Base-by-base conservation (phyloP, 768 basidiomycete genomes). In the Hypholoma fasciculare region DNA sequence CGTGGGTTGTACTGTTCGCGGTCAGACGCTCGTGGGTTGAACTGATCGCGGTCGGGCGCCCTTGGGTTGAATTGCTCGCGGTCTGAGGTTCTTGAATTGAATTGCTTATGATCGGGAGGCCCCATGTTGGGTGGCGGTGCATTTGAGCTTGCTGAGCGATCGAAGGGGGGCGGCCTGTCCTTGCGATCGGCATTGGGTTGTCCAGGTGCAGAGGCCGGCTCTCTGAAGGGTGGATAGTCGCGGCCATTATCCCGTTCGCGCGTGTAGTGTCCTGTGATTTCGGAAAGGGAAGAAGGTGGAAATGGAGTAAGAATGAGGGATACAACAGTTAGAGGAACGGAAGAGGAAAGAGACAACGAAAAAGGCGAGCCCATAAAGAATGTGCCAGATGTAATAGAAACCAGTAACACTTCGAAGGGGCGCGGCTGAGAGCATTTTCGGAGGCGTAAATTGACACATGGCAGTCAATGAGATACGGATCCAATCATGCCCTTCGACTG, bases 251-350 rank as follows among this genome's bases (percentile, higher is more conserved):
- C 63, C 20, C 61, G 65, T 56, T 75, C 76, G 61, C 70, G 76
- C 20, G 64, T 73, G 27, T 79, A 74, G 36, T 81, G 80, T 67
- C 82, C 83, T 85, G 75, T 71, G 76, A 69, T 65, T 63, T 67
- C 72, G 72, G 65, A 72, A 69, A 72, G 63, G 62, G 68, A 68
- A 70, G 61, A 63, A 64, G 62, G 61, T 64, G 73, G 71, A 76
- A 66, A 70, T 58, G 65, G 68, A 63, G 71, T 67, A 67, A 73
- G 69, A 74, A 65, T 63, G 61, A 70, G 60, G 69, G 66, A 69
- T 69, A 70, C 60, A 69, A 68, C 66, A 63, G 62, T 68, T 63
- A 70, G 70, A 71, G 63, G 69, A 72, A 56, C 63, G 66, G 64
- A 72, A 65, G 63, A 72, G 70, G 67, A 69, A 67, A 65, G 71